phyloP scores from a whole-genome alignment of 306 rosid species.

The Citrullus mucosospermus region DNA sequence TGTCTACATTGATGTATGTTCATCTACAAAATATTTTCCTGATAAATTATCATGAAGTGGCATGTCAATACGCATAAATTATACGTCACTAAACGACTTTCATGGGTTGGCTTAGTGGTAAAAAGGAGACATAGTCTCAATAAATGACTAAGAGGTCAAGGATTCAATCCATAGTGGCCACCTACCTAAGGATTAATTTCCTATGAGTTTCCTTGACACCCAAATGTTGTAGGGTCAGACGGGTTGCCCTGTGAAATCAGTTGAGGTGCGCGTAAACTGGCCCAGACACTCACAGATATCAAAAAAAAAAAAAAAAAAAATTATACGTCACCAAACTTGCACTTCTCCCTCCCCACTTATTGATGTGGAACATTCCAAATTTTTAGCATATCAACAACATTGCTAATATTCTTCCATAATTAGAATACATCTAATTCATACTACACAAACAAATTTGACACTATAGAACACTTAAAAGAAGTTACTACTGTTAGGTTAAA shows the following conservation, averaged over 20 bases:
- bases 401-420: neutral
- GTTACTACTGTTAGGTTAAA: neutral
- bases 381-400: neutral
- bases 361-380: neutral
- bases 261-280: too few species aligned
- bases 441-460: neutral
- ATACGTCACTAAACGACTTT: neutral
- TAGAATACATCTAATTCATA: neutral
- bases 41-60: neutral
- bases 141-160: too few species aligned
- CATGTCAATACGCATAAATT: neutral
- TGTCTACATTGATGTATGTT: neutral
- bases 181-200: too few species aligned
- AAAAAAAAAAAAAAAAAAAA: too few species aligned
- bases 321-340: neutral
- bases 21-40: neutral
- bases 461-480: neutral
- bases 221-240: too few species aligned
- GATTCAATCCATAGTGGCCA: too few species aligned
- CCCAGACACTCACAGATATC: too few species aligned
- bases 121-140: too few species aligned
- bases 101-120: too few species aligned
- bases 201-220: too few species aligned
- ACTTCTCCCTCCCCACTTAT: neutral
- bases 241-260: too few species aligned